These are phyloP conservation scores for Microdochium trichocladiopsis DNA, from an alignment of 2,329 filamentous ascomycete genomes.

Conservation along the genomic window DNA sequence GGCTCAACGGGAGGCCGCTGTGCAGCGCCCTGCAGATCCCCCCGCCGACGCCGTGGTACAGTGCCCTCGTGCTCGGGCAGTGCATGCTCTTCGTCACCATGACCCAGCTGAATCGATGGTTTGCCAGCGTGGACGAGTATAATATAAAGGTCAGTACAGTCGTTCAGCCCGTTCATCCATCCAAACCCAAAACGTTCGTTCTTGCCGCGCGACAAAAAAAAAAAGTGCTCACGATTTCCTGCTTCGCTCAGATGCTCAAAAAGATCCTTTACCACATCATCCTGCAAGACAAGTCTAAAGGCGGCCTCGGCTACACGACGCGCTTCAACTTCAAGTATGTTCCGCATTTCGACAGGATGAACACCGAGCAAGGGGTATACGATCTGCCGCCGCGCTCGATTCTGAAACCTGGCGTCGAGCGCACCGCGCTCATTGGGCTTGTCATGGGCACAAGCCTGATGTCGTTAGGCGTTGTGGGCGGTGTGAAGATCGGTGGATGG, in stretches of 20 bases:
- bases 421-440: conserved; percentile 14
- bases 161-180: no score
- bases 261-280: conserved; percentile 53
- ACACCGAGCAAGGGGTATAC: conserved; percentile 19
- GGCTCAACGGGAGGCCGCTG: conserved; percentile 62
- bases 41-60: conserved; percentile 49
- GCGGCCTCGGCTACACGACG: conserved; percentile 55
- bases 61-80: conserved; percentile 53
- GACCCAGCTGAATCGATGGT: conserved; percentile 35
- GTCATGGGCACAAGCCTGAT: conserved; percentile 7
- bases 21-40: conserved; percentile 52
- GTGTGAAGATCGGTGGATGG: conserved; percentile 1
- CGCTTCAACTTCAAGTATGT: conserved; percentile 67
- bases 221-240: no score
- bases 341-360: conserved; percentile 34
- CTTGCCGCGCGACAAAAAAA: no score
- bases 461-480: not conserved
- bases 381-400: conserved; percentile 15
- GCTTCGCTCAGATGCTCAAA: conserved; percentile 38
- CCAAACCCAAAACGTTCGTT: no score
- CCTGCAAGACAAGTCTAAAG: conserved; percentile 49
- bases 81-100: conserved; percentile 57
- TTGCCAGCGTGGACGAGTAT: conserved; percentile 30
- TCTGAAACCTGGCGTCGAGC: conserved; percentile 24
- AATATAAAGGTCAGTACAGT: conserved; percentile 39